Evolutionary conservation across 306 rosid genomes (phyloP).

Genomic region (Lupinus albus): DNA sequence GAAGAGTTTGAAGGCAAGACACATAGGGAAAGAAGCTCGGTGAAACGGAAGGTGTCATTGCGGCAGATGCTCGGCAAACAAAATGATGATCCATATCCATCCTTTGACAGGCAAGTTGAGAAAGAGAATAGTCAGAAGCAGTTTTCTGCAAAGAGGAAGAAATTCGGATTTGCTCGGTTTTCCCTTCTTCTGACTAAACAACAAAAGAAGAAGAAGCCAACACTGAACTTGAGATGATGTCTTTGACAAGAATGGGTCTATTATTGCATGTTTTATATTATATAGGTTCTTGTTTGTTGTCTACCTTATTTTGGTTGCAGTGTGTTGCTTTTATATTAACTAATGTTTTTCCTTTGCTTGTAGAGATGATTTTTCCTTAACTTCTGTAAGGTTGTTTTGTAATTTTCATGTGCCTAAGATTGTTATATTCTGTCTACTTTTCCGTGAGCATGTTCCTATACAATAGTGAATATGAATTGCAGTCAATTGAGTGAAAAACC

Average conservation of each 20-base stretch:
- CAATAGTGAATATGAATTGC: too few species aligned
- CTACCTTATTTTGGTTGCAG: constrained; percentile 9
- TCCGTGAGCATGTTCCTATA: too few species aligned
- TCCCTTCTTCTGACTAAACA: constrained; percentile 72
- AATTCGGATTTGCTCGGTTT: constrained; percentile 77
- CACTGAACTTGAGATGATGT: constrained; percentile 63
- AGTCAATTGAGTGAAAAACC: too few species aligned
- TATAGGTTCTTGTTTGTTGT: constrained; percentile 33
- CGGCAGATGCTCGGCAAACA: constrained; percentile 88
- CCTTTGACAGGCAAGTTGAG: constrained; percentile 49
- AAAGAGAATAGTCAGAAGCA: constrained; percentile 62
- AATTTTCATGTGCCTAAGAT: constrained; percentile 9
- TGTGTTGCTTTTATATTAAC: constrained; percentile 29
- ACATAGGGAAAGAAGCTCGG: constrained; percentile 47
- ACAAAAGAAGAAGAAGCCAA: constrained; percentile 75
- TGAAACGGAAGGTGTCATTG: constrained; percentile 71
- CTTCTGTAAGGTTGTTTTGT: constrained; percentile 24
- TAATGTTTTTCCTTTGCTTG: constrained; percentile 24
- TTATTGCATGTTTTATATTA: constrained; percentile 18
- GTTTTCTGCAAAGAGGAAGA: constrained; percentile 75
- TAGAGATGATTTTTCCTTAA: constrained; percentile 29
- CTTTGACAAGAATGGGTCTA: constrained; percentile 23
- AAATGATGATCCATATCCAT: constrained; percentile 55
- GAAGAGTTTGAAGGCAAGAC: constrained; percentile 56
- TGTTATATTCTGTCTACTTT: not conserved